Percentiles rank a stretch among this genome's conserved stretches.
Evolutionary conservation across 805 yeast genomes (phyloP).

Genomic region (Cyberlindnera petersonii): DNA sequence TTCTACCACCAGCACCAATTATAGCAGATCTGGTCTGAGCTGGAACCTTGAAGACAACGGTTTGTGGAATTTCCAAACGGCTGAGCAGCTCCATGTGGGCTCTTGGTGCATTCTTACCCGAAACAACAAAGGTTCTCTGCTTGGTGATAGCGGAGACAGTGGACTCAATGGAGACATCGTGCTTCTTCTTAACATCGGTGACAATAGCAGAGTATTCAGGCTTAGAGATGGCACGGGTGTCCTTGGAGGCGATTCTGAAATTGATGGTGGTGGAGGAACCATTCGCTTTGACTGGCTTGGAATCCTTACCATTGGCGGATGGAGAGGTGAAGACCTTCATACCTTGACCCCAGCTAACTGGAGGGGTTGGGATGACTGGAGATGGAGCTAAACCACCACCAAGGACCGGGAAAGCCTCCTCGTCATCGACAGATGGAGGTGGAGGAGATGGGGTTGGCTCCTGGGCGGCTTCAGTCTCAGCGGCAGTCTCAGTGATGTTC

Average conservation of each 20-base stretch:
- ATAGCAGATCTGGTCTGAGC: constrained; percentile 70
- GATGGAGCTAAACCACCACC: constrained; percentile 35
- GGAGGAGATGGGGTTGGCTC: constrained; percentile 16
- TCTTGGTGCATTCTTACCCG: constrained; percentile 61
- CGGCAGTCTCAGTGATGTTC: background rate
- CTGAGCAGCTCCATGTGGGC: constrained; percentile 77
- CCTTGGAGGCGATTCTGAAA: constrained; percentile 63
- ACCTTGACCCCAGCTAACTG: constrained; percentile 42
- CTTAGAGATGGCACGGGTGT: constrained; percentile 59
- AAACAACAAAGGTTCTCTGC: constrained; percentile 76
- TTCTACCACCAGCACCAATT: constrained; percentile 85
- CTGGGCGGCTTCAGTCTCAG: background rate
- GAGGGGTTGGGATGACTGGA: background rate
- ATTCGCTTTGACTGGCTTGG: constrained; percentile 20
- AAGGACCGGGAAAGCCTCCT: constrained; percentile 61
- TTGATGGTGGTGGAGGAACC: constrained; percentile 51
- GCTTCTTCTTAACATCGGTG: constrained; percentile 53
- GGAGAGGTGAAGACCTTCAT: constrained; percentile 25
- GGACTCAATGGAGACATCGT: constrained; percentile 72
- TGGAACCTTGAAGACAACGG: constrained; percentile 61
- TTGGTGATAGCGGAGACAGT: constrained; percentile 72
- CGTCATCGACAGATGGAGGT: constrained; percentile 45
- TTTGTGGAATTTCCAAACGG: constrained; percentile 72
- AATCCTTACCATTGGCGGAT: constrained; percentile 9
- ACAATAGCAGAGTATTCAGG: constrained; percentile 68